phyloP scores from a whole-genome alignment of 1,284 basidiomycete species.

The Heterobasidion annosum region DNA sequence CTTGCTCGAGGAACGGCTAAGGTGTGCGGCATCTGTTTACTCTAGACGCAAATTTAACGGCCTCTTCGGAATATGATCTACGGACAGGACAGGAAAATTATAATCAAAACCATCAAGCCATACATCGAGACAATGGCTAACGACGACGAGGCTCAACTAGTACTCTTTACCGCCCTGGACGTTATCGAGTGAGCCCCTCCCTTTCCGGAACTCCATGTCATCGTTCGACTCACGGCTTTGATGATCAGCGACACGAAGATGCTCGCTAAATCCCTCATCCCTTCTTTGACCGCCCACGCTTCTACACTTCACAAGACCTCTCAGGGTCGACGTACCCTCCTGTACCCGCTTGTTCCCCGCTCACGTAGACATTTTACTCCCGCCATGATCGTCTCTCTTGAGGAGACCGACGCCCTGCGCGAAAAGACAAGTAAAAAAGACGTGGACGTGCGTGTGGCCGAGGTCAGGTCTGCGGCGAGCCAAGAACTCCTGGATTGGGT shows the following conservation, averaged over 20 bases:
- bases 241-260: conserved; percentile 75
- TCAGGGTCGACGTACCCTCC: conserved; percentile 68
- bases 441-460: conserved; percentile 45
- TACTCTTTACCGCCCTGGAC: conserved; percentile 82
- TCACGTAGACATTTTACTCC: conserved; percentile 78
- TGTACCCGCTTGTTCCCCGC: conserved; percentile 76
- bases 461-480: conserved; percentile 65
- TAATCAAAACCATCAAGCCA: conserved; percentile 78
- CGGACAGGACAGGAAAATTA: conserved; percentile 75
- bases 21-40: conserved; percentile 22
- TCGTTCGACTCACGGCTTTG: background rate
- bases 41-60: background rate
- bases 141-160: conserved; percentile 82
- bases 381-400: conserved; percentile 56
- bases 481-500: conserved; percentile 63
- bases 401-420: conserved; percentile 59
- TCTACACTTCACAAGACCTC: conserved; percentile 44
- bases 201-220: background rate
- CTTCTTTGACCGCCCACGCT: conserved; percentile 49
- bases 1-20: conserved; percentile 76
- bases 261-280: conserved; percentile 67
- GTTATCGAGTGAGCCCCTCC: conserved; percentile 62
- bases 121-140: conserved; percentile 79
- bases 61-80: conserved; percentile 1
- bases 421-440: conserved; percentile 78